phyloP scores from a whole-genome alignment of 352 stramenopile genomes.

The Aphanomyces stellatus region DNA sequence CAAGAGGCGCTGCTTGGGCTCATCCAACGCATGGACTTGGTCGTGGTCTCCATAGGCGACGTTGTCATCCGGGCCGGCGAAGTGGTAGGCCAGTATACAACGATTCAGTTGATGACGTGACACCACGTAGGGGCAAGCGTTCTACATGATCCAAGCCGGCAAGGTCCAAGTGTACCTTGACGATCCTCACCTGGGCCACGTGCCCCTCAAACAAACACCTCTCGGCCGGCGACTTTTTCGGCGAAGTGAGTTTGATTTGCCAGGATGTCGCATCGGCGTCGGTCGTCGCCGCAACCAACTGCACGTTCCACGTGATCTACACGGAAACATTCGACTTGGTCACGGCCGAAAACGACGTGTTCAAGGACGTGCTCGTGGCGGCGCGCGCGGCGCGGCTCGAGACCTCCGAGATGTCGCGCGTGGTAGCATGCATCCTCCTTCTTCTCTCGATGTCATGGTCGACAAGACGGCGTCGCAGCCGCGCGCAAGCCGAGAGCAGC shows the following conservation, averaged over 20 bases:
- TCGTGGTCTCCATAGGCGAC: background rate
- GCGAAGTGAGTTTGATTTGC: background rate
- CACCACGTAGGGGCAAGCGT: background rate
- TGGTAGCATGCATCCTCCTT: background rate
- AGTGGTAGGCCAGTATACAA: background rate
- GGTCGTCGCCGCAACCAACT: background rate
- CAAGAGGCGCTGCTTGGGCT: background rate
- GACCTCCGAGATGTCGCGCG: too few relatives aligned
- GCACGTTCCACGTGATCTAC: background rate
- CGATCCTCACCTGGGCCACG: background rate
- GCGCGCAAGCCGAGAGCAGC: too few relatives aligned
- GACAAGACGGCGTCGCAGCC: too few relatives aligned
- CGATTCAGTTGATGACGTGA: too few relatives aligned
- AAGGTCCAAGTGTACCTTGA: background rate
- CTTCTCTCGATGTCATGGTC: too few relatives aligned
- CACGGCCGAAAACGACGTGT: background rate
- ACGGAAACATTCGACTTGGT: background rate
- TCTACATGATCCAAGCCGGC: constrained; percentile 1
- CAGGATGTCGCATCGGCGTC: background rate
- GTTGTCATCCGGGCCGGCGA: background rate
- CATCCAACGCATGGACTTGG: background rate
- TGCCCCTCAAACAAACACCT: background rate
- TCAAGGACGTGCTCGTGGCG: background rate
- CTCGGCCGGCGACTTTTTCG: background rate
- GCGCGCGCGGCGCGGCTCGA: background rate